phyloP scores from a whole-genome alignment of 108 stramenopile genomes.

The Stephanodiscus triporus region DNA sequence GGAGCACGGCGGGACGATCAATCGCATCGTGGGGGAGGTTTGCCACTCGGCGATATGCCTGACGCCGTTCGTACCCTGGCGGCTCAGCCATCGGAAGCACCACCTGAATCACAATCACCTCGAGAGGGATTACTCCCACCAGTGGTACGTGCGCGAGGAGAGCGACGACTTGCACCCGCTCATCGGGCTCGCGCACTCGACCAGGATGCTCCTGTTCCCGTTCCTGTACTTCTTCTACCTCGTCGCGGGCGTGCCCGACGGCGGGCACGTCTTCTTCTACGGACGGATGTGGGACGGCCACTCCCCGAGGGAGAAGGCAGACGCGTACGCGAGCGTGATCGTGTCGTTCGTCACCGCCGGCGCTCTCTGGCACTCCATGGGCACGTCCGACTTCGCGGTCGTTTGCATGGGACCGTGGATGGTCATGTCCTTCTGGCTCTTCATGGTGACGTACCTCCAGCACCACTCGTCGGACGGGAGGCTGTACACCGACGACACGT shows the following conservation, averaged over 20 bases:
- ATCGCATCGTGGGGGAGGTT: slow-evolving; percentile 70
- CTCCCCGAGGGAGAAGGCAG: slow-evolving; percentile 47
- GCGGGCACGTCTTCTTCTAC: slow-evolving; percentile 72
- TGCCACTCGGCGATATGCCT: slow-evolving; percentile 66
- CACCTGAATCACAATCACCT: slow-evolving; percentile 74
- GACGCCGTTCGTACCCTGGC: slow-evolving; percentile 77
- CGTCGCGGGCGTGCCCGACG: slow-evolving; percentile 68
- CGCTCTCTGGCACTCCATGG: slow-evolving; percentile 58
- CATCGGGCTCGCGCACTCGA: slow-evolving; percentile 51
- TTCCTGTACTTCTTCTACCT: slow-evolving; percentile 75
- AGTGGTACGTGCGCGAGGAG: slow-evolving; percentile 78
- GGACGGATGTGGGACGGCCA: slow-evolving; percentile 79
- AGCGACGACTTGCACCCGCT: slow-evolving; percentile 49
- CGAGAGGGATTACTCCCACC: slow-evolving; percentile 69
- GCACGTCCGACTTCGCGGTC: slow-evolving; percentile 59
- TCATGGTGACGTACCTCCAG: slow-evolving; percentile 94
- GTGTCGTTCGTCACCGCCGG: slow-evolving; percentile 59
- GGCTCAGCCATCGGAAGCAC: slow-evolving; percentile 55
- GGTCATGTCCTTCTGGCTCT: slow-evolving; percentile 87
- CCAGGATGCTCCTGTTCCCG: slow-evolving; percentile 65
- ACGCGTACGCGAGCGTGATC: slow-evolving; percentile 52
- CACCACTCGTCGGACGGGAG: slow-evolving; percentile 88
- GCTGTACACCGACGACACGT: slow-evolving; percentile 84
- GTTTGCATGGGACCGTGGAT: slow-evolving; percentile 77
- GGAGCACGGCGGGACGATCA: slow-evolving; percentile 40